Evolutionary conservation across 148 eudicot genomes (phyloP).

Genomic region (Limonium bicolor): DNA sequence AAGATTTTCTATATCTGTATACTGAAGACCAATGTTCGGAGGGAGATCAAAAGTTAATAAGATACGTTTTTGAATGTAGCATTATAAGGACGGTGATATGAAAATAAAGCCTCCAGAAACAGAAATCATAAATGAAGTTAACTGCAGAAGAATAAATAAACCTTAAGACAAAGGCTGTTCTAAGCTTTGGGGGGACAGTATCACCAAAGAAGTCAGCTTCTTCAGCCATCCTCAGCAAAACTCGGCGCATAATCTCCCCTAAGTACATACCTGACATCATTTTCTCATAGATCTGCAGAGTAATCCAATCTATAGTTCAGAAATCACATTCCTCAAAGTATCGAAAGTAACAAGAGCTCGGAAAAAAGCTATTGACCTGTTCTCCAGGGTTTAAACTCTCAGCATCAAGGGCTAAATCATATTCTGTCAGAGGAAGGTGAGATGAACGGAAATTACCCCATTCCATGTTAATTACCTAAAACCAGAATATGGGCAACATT

Average conservation of each 20-base stretch:
- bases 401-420: constrained; percentile 46
- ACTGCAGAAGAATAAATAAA: constrained; percentile 1
- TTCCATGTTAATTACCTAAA: constrained; percentile 69
- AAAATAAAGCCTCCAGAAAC: background rate
- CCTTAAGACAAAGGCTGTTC: constrained; percentile 32
- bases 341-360: background rate
- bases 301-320: background rate
- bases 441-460: constrained; percentile 70
- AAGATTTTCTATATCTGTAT: no score
- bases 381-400: constrained; percentile 67
- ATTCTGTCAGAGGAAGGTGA: constrained; percentile 59
- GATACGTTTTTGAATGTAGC: background rate
- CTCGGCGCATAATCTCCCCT: constrained; percentile 44
- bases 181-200: constrained; percentile 28
- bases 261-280: constrained; percentile 43
- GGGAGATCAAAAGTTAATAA: no score
- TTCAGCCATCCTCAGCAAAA: constrained; percentile 32
- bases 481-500: no score
- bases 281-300: constrained; percentile 43
- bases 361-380: constrained; percentile 26
- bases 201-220: constrained; percentile 39
- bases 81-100: background rate
- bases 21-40: no score
- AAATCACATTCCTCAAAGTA: background rate
- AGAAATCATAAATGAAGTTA: background rate